These are phyloP conservation scores for Penicillium soppii DNA, from an alignment of 495 filamentous ascomycete genomes.

Conservation along the genomic window DNA sequence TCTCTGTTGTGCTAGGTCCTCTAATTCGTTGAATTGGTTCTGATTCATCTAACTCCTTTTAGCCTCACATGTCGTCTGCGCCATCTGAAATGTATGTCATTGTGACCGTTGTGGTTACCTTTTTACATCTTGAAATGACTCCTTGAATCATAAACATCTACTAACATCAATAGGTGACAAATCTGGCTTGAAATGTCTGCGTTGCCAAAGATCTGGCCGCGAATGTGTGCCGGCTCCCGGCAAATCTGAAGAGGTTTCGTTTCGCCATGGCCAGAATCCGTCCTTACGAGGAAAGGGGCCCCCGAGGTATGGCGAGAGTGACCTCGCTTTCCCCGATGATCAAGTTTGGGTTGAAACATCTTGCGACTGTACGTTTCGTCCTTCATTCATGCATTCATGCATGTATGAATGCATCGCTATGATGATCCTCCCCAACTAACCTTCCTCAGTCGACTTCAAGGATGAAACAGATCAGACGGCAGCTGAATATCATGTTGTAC, in stretches of 20 bases:
- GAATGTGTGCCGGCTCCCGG: conserved; percentile 41
- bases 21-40: not conserved
- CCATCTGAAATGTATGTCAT: conserved; percentile 44
- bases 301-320: conserved; percentile 45
- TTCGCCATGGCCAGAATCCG: conserved; percentile 46
- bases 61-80: conserved; percentile 48
- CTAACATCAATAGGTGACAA: conserved; percentile 35
- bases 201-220: conserved; percentile 44
- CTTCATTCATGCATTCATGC: too few species aligned
- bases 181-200: conserved; percentile 39
- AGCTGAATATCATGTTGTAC: conserved; percentile 39
- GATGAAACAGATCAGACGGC: conserved; percentile 45
- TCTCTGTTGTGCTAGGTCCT: too few species aligned
- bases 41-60: conserved; percentile 5
- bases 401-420: not conserved
- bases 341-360: conserved; percentile 38
- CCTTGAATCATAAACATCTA: too few species aligned
- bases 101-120: not conserved
- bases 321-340: conserved; percentile 39
- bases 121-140: too few species aligned
- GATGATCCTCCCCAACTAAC: not conserved
- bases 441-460: conserved; percentile 36
- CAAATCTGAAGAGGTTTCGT: conserved; percentile 43
- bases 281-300: conserved; percentile 40
- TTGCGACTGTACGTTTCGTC: conserved; percentile 33